Base-by-base conservation (phyloP, 768 basidiomycete species). In the Cystobasidium onofrii region DNA sequence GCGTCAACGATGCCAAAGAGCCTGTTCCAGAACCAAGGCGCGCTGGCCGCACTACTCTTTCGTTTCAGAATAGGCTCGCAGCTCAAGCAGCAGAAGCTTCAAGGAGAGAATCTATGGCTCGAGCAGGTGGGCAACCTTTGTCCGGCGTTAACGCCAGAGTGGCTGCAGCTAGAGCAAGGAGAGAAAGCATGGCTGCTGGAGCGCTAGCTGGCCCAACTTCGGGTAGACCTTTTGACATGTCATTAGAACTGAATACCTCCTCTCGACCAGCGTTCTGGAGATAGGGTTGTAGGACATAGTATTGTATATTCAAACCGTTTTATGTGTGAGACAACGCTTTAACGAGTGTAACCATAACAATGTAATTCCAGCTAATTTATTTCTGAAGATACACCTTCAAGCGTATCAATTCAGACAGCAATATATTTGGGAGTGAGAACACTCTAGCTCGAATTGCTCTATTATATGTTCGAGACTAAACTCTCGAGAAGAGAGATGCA, bases 61-160 rank as follows among this genome's bases (percentile, higher is more conserved):
- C 44, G 17, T 67, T 50, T 18, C 65, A 67, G 65, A 44, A 67
- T 15, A 67, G 52, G 44, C 39, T 67, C 33, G 39, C 65, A 33
- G 65, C 33, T 2, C 31, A 33, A 27, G 33, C 39, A 15, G 25
- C 31, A 17, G 63, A 34, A n/a, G 39, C 34, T 34, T 44, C 39
- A 6, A 6, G 39, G n/a, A 31, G 27, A 7, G 34, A 65, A 29
- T 43, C 27, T 27, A 25, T 29, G 33, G 41, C 33, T 34, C 64
- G 64, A 33, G 34, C 33, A 17, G 43, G 29, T 17, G 64, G 15
- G n/a, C 46, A 50, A 20, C 46, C 46, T 6, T 43, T 43, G 29
- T 41, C 33, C 25, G 65, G 65, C 13, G 65, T 67, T 10, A 29
- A 67, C 17, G 65, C 41, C 43, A 29, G 65, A 17, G 65, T 67